These are phyloP conservation scores for Chrysanthemum seticuspe DNA, from an alignment of 129 eudicot genomes.

Conservation along the genomic window DNA sequence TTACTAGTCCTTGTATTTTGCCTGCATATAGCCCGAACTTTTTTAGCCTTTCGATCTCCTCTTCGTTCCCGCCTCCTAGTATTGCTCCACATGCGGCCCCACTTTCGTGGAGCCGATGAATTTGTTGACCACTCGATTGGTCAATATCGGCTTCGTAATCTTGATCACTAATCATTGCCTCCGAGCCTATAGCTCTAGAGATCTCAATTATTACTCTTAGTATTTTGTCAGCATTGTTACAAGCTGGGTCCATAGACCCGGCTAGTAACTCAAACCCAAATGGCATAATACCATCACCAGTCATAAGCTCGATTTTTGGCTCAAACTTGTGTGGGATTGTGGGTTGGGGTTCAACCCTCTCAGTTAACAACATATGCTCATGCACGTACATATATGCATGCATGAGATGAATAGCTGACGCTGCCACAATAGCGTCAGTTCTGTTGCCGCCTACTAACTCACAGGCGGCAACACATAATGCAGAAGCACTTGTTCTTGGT, in stretches of 20 bases:
- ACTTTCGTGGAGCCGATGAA: conserved; percentile 48
- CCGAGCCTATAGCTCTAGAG: conserved; percentile 41
- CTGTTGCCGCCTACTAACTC: conserved; percentile 60
- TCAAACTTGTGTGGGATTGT: conserved; percentile 23
- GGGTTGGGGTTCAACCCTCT: conserved; percentile 14
- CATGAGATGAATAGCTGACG: conserved; percentile 69
- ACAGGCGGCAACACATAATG: conserved; percentile 66
- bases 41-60: conserved; percentile 52
- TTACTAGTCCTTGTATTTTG: conserved; percentile 38
- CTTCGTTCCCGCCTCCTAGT: conserved; percentile 62
- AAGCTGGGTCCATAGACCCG: conserved; percentile 19
- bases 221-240: conserved; percentile 26
- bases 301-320: conserved; percentile 61
- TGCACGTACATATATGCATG: conserved; percentile 51
- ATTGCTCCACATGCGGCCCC: conserved; percentile 58
- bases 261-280: conserved; percentile 61
- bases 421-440: conserved; percentile 53
- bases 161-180: conserved; percentile 41
- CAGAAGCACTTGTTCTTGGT: conserved; percentile 46
- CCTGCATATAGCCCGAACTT: conserved; percentile 53
- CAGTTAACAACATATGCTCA: conserved; percentile 33
- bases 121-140: conserved; percentile 15
- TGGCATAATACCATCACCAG: conserved; percentile 58
- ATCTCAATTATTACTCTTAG: conserved; percentile 53
- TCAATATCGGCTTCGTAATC: conserved; percentile 5